Evolutionary conservation across 495 filamentous ascomycete genomes (phyloP), one percentile per base, ranked within the genome.

Genomic region (Neurospora tetrasperma): DNA sequence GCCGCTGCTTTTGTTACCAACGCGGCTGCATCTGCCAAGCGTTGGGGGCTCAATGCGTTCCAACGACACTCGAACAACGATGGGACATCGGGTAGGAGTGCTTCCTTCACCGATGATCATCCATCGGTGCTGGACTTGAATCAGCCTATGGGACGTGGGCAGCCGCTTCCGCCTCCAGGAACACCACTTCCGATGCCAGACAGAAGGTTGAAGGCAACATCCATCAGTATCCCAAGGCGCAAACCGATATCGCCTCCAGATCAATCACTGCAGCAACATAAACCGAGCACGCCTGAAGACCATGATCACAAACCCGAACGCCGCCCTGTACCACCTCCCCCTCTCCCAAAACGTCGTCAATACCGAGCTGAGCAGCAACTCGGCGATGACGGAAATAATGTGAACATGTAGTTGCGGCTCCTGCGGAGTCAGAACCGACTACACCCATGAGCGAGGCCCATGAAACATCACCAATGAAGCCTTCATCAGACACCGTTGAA

Each of bases 31-130:
- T 90, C 88, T 14, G 93, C 94, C 3, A 94, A 91, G 79, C 93
- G 92, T 80, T 98, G 94, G 94, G 88, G 92, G 20, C 87, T 89
- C 84, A 90, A 88, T 76, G 89, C 92, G 5, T 86, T 94, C 70
- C 88, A 88, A 69, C 87, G 89, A 46, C 85, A 88, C 31, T 71
- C 70, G 2, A 79, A 77, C 70, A 81, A 84, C 69, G 80, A 77
- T 35, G 83, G 82, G 18, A 75, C 70, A 46, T 69, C 42, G 74
- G 75, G 71, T 42, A 42, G 78, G 71, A 68, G 73, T 70, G 66
- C 73, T 70, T 27, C 77, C 66, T 69, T 40, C 69, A 62, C 75
- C 71, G n/a, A 35, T 14, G 81, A 79, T 38, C 72, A 82, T n/a
- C 74, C 76, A 31, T 66, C 27, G 54, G 27, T 14, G 2, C 69